phyloP scores from a whole-genome alignment of 495 filamentous ascomycete species.

The Mycothermus thermophilus region DNA sequence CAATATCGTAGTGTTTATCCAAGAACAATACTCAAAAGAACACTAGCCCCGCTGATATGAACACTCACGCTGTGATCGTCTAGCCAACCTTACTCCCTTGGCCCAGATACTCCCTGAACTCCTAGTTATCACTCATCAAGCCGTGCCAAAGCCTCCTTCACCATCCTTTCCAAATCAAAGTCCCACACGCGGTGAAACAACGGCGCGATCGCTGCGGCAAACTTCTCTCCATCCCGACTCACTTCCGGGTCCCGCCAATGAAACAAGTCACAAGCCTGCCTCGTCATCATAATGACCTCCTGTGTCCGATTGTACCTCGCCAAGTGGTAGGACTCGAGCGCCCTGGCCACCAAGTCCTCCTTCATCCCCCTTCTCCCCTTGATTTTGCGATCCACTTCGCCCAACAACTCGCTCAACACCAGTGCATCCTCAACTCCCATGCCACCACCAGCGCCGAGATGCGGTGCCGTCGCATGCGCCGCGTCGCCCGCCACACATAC shows the following conservation, averaged over 20 bases:
- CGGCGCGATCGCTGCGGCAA: slow-evolving; percentile 15
- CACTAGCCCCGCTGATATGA: no score
- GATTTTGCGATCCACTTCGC: slow-evolving; percentile 5
- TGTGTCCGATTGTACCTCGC: slow-evolving; percentile 25
- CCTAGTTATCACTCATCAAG: no score
- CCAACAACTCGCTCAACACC: slow-evolving; percentile 28
- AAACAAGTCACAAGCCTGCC: slow-evolving; percentile 26
- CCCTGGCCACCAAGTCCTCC: slow-evolving; percentile 14
- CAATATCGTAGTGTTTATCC: no score
- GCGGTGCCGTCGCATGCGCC: slow-evolving; percentile 28
- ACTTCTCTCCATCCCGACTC: slow-evolving; percentile 17
- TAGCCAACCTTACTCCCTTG: no score
- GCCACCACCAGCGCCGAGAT: slow-evolving; percentile 42
- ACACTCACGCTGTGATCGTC: no score
- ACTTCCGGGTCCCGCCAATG: slow-evolving; percentile 23
- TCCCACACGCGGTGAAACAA: slow-evolving; percentile 29
- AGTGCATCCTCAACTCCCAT: slow-evolving; percentile 43
- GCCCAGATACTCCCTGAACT: no score
- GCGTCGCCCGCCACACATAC: slow-evolving; percentile 38
- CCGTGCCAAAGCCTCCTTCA: slow-evolving; percentile 4
- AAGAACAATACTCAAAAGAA: no score
- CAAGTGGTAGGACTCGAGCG: slow-evolving; percentile 25
- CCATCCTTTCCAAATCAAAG: slow-evolving; percentile 25
- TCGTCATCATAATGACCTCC: slow-evolving; percentile 22
- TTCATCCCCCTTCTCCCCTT: slow-evolving; percentile 1